Percentiles rank a stretch among this genome's conserved stretches.
Conservation (phyloP, 805 yeast genomes). For the Candida patagonica region DNA sequence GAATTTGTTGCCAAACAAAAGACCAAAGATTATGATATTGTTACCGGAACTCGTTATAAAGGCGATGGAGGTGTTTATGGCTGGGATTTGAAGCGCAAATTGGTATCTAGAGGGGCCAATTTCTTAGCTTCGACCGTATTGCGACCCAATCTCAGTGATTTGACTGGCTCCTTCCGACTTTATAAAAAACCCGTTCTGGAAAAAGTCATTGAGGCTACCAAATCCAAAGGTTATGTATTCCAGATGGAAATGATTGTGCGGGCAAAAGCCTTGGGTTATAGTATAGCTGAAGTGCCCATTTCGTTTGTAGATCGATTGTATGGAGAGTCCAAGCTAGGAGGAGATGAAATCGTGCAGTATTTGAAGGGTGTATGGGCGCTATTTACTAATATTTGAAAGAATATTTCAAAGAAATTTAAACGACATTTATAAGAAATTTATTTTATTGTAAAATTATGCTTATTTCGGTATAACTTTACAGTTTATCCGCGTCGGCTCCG, state of each 20-base stretch:
- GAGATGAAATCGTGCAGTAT: conserved; percentile 71
- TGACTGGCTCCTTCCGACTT: conserved; percentile 69
- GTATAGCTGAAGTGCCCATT: conserved; percentile 72
- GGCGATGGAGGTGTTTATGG: conserved; percentile 80
- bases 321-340: conserved; percentile 73
- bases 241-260: conserved; percentile 87
- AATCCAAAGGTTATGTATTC: conserved; percentile 73
- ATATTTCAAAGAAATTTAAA: neutral
- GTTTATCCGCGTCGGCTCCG: conserved; percentile 4
- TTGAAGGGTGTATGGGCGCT: conserved; percentile 68
- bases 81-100: conserved; percentile 73
- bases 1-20: conserved; percentile 57
- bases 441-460: too few relatives aligned
- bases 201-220: conserved; percentile 56
- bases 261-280: conserved; percentile 63
- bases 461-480: too few relatives aligned
- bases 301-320: conserved; percentile 70
- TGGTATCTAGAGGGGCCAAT: conserved; percentile 73
- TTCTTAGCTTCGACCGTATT: conserved; percentile 63
- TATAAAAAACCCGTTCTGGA: conserved; percentile 63
- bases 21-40: conserved; percentile 32
- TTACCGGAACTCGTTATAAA: conserved; percentile 56
- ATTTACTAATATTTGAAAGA: conserved; percentile 45
- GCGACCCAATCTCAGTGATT: conserved; percentile 63
- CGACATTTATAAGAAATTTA: neutral